phyloP scores from a whole-genome alignment of 1,139 yeast genomes.

The Taiozyma onychis region DNA sequence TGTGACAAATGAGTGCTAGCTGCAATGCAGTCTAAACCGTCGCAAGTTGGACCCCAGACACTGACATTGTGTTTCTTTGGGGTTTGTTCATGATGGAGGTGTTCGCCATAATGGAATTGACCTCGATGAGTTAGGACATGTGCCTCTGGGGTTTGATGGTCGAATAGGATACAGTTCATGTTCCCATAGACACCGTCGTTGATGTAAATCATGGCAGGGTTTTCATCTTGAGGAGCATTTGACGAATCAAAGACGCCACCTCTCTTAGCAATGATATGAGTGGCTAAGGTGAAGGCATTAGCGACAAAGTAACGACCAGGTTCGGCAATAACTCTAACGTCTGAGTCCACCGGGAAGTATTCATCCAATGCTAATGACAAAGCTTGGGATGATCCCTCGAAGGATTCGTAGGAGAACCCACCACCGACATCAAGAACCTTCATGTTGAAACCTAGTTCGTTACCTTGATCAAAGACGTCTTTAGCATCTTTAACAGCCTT shows the following conservation, averaged over 20 bases:
- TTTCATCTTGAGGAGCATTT: constrained; percentile 23
- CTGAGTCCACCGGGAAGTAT: constrained; percentile 45
- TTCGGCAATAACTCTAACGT: constrained; percentile 73
- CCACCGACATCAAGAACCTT: constrained; percentile 84
- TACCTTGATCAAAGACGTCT: constrained; percentile 49
- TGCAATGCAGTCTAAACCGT: constrained; percentile 85
- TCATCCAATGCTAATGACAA: constrained; percentile 51
- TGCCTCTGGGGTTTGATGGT: constrained; percentile 80
- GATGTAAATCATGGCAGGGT: constrained; percentile 54
- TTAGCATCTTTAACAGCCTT: constrained; percentile 74
- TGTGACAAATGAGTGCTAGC: constrained; percentile 45
- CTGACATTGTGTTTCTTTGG: constrained; percentile 40
- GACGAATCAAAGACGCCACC: constrained; percentile 29
- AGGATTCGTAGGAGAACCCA: constrained; percentile 72
- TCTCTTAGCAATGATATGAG: constrained; percentile 82
- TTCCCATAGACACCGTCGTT: constrained; percentile 97
- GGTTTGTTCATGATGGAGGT: constrained; percentile 14
- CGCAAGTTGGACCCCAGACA: constrained; percentile 98
- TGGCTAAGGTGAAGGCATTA: constrained; percentile 77
- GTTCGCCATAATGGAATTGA: constrained; percentile 40
- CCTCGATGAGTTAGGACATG: constrained; percentile 53
- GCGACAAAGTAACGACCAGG: constrained; percentile 93
- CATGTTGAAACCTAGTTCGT: constrained; percentile 42
- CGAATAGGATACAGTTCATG: constrained; percentile 88
- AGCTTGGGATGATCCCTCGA: constrained; percentile 54